phyloP scores from a whole-genome alignment of 2,329 filamentous ascomycete species.

The Aureobasidium sp. region DNA sequence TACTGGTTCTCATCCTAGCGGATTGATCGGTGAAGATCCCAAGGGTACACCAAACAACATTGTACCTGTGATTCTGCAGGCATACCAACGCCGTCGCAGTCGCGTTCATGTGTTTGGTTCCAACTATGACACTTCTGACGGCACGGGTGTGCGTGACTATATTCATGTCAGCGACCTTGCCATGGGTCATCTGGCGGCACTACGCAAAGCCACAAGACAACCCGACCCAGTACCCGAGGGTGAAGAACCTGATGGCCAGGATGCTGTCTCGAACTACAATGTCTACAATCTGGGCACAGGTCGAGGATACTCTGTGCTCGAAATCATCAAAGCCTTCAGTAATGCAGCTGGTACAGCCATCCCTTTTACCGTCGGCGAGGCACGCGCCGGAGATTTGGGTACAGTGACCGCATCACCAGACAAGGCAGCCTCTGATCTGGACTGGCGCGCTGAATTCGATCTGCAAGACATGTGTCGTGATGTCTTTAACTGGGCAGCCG shows the following conservation, averaged over 20 bases:
- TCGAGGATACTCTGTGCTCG: conserved; percentile 36
- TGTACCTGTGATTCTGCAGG: conserved; percentile 49
- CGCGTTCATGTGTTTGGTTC: conserved; percentile 57
- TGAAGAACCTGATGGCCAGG: not conserved
- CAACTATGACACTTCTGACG: conserved; percentile 60
- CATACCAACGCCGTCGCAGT: conserved; percentile 26
- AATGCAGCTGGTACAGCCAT: conserved; percentile 31
- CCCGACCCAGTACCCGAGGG: not conserved
- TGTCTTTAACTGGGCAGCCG: conserved; percentile 15
- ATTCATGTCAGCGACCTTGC: conserved; percentile 62
- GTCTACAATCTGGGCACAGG: conserved; percentile 39
- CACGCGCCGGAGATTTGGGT: conserved; percentile 36
- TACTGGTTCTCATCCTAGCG: conserved; percentile 58
- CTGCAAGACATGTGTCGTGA: conserved; percentile 20
- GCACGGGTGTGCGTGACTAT: conserved; percentile 61
- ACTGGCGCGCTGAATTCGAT: conserved; percentile 33
- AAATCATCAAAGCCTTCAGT: conserved; percentile 36
- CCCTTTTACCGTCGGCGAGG: conserved; percentile 31
- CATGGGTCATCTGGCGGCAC: conserved; percentile 56
- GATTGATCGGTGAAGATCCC: conserved; percentile 58
- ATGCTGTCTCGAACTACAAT: conserved; percentile 15
- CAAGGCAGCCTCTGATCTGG: conserved; percentile 33
- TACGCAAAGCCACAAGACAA: conserved; percentile 33
- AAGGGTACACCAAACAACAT: conserved; percentile 56
- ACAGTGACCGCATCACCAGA: conserved; percentile 35